Base-by-base conservation (phyloP, 305 asterid species). In the Fraxinus floribunda region DNA sequence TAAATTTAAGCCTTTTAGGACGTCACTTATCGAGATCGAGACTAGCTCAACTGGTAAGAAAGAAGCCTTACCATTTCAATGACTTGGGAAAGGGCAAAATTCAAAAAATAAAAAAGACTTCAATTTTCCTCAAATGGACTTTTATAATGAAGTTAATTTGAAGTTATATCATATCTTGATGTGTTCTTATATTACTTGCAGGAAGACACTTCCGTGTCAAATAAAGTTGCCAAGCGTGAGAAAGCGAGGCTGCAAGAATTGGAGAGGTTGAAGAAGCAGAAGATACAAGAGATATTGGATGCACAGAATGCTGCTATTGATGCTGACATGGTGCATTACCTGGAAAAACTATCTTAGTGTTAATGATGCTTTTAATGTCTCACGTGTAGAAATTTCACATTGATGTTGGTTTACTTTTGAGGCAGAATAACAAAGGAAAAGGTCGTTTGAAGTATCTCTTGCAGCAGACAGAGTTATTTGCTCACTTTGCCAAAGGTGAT, bases 391-490 rank as follows among this genome's bases (percentile, higher is more conserved):
- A 38, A 34, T 73, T 81, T 85, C 32, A 41, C 75, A 22, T 79
- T 83, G 71, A 24, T 46, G 32, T 82, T 86, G 75, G 79, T 78
- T 79, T 80, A 57, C 62, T 85, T 81, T 80, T 84, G 88, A 72
- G 83, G 79, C 96, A 97, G 98, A 95, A 92, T 89, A 97, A 90
- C 88, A 93, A 84, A 89, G 99, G 99, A 80, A 92, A 95, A 85
- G 99, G 99, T 55, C 95, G 98, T 41, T 84, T 97, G 86, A 93
- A 92, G 83, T 97, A 92, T 90, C 97, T 97, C 74, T 91, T 97
- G 86, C 95, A 93, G 94, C 99, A 97, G 89, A 97, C 99, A 1
- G 99, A 97, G 90, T 86, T 97, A 75, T 97, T 97, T 93, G 93
- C 99, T 76, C 99, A 97, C 90, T 97, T 97, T 90, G 99, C 99